phyloP scores from a whole-genome alignment of 257 asterid genomes.

The Jacaranda mimosifolia region DNA sequence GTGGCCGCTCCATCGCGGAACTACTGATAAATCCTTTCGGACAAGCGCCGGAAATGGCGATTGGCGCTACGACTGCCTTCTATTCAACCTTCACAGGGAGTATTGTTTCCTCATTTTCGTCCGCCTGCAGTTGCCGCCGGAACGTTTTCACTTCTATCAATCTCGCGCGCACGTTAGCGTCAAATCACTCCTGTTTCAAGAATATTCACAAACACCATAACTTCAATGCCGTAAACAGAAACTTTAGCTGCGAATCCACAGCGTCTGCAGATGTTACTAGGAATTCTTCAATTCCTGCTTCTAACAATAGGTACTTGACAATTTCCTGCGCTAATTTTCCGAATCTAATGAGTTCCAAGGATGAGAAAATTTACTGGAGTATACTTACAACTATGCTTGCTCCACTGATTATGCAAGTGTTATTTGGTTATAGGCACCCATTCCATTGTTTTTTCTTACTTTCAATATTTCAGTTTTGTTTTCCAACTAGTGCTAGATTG shows the following conservation, averaged over 20 bases:
- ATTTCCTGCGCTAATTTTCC: conserved; percentile 19
- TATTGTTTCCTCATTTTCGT: conserved; percentile 44
- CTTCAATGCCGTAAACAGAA: conserved; percentile 41
- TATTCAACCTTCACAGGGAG: conserved; percentile 48
- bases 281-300: conserved; percentile 41
- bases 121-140: conserved; percentile 50
- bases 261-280: conserved; percentile 51
- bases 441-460: not conserved
- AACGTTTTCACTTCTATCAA: conserved; percentile 38
- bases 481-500: not conserved
- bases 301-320: conserved; percentile 57
- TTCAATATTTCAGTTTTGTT: not conserved
- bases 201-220: conserved; percentile 42
- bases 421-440: not conserved
- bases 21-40: conserved; percentile 36
- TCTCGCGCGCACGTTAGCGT: conserved; percentile 48
- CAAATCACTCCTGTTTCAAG: conserved; percentile 39
- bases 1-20: not conserved
- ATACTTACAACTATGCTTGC: not conserved
- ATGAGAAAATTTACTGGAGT: not conserved
- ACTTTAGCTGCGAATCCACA: conserved; percentile 47
- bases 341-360: not conserved
- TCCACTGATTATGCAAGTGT: not conserved
- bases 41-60: conserved; percentile 43
- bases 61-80: conserved; percentile 43